Evolutionary conservation across 805 yeast species (phyloP).

Genomic region (Yarrowia phangngaensis): DNA sequence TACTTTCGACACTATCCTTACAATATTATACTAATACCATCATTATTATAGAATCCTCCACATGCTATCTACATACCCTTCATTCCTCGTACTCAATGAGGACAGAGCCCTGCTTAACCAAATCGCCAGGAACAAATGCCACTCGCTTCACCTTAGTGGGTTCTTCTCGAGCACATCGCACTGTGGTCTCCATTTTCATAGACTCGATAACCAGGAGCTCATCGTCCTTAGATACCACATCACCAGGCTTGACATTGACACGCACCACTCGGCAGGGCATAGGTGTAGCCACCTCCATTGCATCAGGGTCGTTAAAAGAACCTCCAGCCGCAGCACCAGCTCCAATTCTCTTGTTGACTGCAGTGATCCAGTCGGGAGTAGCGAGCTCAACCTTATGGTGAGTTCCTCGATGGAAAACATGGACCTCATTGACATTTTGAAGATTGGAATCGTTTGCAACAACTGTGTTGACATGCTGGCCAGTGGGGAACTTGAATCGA

Average conservation of each 20-base stretch:
- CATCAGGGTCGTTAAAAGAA: constrained; percentile 97
- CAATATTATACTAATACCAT: no score
- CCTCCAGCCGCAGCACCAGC: constrained; percentile 90
- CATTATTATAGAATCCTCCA: constrained; percentile 23
- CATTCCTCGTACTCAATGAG: constrained; percentile 36
- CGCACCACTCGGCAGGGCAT: constrained; percentile 44
- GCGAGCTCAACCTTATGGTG: constrained; percentile 34
- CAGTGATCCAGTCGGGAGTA: constrained; percentile 35
- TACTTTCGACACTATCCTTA: no score
- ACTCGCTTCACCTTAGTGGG: constrained; percentile 35
- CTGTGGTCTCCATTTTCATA: constrained; percentile 40
- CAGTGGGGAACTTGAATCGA: constrained; percentile 29
- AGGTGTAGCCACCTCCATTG: constrained; percentile 99
- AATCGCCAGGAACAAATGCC: constrained; percentile 35
- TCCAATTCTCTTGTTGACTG: constrained; percentile 45
- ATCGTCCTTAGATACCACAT: constrained; percentile 35
- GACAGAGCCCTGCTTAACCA: constrained; percentile 37
- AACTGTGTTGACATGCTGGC: constrained; percentile 34
- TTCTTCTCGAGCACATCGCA: constrained; percentile 35
- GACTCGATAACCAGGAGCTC: constrained; percentile 35
- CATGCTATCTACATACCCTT: constrained; percentile 23
- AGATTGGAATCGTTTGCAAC: constrained; percentile 28
- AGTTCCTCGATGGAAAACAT: constrained; percentile 36
- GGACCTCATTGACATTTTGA: constrained; percentile 29
- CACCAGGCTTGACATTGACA: constrained; percentile 34